Percentiles rank a stretch among this genome's conserved stretches.
Evolutionary conservation across 129 eudicot species (phyloP).

Genomic region (Chrysanthemum makinoi): DNA sequence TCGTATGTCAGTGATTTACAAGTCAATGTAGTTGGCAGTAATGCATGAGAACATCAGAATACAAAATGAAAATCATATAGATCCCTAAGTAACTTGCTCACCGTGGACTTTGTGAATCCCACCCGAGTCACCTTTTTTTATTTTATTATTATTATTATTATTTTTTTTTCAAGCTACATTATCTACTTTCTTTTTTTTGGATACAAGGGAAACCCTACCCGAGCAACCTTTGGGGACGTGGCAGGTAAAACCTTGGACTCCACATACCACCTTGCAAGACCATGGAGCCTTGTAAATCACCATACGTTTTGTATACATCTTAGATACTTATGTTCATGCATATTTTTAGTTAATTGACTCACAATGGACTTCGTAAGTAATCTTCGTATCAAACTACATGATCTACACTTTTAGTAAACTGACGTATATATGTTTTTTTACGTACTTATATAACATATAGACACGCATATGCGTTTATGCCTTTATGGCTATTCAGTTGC

Average conservation of each 20-base stretch:
- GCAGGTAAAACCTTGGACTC: too few species aligned
- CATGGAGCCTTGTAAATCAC: too few species aligned
- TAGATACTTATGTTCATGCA: not conserved
- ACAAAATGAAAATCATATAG: not conserved
- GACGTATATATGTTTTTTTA: not conserved
- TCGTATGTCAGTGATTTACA: not conserved
- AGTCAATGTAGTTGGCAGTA: not conserved
- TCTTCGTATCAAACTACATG: constrained; percentile 8
- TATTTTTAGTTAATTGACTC: not conserved
- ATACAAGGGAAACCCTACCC: too few species aligned
- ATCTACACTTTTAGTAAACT: constrained; percentile 6
- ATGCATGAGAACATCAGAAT: constrained; percentile 14
- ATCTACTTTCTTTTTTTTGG: too few species aligned
- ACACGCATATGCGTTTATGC: not conserved
- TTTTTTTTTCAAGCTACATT: too few species aligned
- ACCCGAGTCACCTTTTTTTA: too few species aligned
- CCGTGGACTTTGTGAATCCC: not conserved
- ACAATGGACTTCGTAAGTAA: constrained; percentile 4
- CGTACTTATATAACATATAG: not conserved
- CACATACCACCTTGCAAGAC: too few species aligned
- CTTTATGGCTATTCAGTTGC: not conserved
- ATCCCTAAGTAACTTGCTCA: not conserved
- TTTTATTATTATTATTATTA: too few species aligned
- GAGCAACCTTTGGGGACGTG: too few species aligned
- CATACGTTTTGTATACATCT: too few species aligned